Evolutionary conservation across 345 rosid species (phyloP).

Genomic region (Eucalyptus pauciflora): DNA sequence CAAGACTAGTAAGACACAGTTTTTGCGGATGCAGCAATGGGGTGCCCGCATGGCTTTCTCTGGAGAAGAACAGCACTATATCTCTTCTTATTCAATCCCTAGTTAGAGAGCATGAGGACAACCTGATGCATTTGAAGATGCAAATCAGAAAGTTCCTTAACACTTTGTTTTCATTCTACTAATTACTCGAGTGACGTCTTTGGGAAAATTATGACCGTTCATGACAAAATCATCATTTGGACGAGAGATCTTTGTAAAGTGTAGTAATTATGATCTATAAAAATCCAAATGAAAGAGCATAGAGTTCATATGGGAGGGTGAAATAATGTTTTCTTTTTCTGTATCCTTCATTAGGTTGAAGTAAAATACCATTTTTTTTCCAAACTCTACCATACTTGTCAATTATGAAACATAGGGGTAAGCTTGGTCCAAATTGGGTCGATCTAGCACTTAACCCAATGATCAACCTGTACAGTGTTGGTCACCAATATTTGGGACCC

Average conservation of each 20-base stretch:
- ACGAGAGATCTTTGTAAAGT: neutral
- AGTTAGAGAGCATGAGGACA: neutral
- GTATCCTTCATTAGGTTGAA: neutral
- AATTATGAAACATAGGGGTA: neutral
- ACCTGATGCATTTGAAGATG: neutral
- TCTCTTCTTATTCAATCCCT: no score
- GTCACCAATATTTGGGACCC: accelerated
- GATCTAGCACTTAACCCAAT: accelerated
- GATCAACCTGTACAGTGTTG: accelerated
- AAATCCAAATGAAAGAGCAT: neutral
- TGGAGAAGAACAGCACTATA: neutral
- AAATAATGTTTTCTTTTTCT: neutral
- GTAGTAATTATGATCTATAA: neutral
- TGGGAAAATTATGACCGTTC: neutral
- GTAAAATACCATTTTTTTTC: neutral
- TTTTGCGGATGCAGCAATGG: neutral
- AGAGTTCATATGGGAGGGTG: neutral
- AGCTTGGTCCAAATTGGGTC: accelerated
- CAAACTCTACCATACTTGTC: neutral
- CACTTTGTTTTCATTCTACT: no score
- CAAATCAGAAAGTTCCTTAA: neutral
- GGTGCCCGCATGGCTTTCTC: neutral
- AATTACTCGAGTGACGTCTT: neutral
- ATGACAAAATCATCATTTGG: neutral
- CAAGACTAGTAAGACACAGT: no score